These are phyloP conservation scores for Porphyrellus cyaneotinctus DNA, from an alignment of 768 basidiomycete genomes.

Conservation along the genomic window DNA sequence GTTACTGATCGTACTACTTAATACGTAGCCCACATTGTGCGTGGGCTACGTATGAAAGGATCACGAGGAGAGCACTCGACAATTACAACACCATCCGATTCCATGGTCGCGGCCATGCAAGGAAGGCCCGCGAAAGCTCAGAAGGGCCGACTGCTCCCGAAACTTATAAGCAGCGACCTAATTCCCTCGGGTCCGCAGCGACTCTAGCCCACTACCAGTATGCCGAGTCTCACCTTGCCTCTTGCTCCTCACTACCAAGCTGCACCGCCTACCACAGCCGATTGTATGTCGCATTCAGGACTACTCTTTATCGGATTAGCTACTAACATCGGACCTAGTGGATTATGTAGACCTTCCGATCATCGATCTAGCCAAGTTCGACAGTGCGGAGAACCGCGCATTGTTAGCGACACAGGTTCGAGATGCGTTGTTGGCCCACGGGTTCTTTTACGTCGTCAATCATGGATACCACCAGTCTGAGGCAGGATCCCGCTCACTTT, in stretches of 20 bases:
- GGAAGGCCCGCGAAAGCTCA: too few species aligned
- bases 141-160: too few species aligned
- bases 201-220: too few species aligned
- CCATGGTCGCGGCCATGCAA: too few species aligned
- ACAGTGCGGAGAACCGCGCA: constrained; percentile 36
- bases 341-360: constrained; percentile 50
- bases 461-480: constrained; percentile 39
- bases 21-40: too few species aligned
- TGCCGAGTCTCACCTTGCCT: constrained; percentile 24
- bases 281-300: constrained; percentile 26
- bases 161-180: too few species aligned
- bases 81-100: too few species aligned
- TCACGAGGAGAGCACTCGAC: too few species aligned
- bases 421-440: constrained; percentile 43
- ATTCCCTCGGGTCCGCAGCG: too few species aligned
- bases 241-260: constrained; percentile 35
- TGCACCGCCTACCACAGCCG: constrained; percentile 33
- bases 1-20: too few species aligned
- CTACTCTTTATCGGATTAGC: not conserved
- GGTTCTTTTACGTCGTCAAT: constrained; percentile 41
- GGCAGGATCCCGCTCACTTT: constrained; percentile 12
- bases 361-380: constrained; percentile 45
- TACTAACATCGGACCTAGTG: constrained; percentile 31
- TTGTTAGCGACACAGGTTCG: constrained; percentile 38
- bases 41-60: too few species aligned